Evolutionary conservation across 2,329 filamentous ascomycete genomes (phyloP).

Genomic region (Emydomyces testavorans): DNA sequence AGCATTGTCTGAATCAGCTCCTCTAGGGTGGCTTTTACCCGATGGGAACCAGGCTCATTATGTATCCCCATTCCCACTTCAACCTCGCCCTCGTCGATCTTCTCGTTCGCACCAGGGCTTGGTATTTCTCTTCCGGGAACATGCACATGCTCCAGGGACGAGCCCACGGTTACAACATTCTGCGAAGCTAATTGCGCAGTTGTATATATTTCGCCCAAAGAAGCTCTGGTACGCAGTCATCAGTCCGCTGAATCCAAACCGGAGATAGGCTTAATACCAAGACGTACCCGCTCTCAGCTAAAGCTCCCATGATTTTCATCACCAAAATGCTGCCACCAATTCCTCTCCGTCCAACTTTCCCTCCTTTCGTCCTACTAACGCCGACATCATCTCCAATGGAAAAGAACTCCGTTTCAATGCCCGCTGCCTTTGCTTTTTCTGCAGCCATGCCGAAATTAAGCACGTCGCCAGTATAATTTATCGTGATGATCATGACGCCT

Average conservation of each 20-base stretch:
- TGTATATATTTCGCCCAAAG: conserved; percentile 58
- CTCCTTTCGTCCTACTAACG: conserved; percentile 66
- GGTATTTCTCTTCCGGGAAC: conserved; percentile 61
- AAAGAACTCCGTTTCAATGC: conserved; percentile 71
- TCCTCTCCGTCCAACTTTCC: conserved; percentile 84
- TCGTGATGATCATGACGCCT: conserved; percentile 80
- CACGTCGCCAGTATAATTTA: conserved; percentile 88
- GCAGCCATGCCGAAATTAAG: conserved; percentile 90
- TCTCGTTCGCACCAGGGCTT: conserved; percentile 45
- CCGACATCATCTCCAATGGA: conserved; percentile 88
- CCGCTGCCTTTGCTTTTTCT: conserved; percentile 76
- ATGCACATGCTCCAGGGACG: conserved; percentile 82
- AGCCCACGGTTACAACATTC: conserved; percentile 75
- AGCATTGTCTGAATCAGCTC: conserved; percentile 52
- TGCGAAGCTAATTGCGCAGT: conserved; percentile 60
- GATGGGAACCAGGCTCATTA: conserved; percentile 49
- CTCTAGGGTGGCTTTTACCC: conserved; percentile 39
- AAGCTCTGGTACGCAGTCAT: conserved; percentile 25
- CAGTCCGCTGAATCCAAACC: not conserved
- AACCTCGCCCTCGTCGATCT: conserved; percentile 43
- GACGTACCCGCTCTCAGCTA: conserved; percentile 57
- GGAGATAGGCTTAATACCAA: not conserved
- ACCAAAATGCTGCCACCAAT: conserved; percentile 86
- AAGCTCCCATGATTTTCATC: conserved; percentile 76
- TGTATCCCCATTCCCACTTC: conserved; percentile 66